These are phyloP conservation scores for Nitzschia putrida DNA, from an alignment of 108 stramenopile genomes.

Conservation along the genomic window DNA sequence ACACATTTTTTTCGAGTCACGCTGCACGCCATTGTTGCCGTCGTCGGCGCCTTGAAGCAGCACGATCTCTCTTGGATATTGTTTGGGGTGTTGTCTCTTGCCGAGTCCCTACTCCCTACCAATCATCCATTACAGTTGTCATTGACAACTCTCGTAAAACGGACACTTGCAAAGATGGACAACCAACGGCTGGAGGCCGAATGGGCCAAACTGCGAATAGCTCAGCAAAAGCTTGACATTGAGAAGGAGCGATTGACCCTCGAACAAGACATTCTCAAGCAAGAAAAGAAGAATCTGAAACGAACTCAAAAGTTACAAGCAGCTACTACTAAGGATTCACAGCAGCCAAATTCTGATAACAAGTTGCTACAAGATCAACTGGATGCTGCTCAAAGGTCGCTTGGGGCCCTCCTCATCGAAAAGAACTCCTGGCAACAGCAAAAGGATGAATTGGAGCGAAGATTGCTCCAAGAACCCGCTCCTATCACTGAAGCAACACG, in stretches of 20 bases:
- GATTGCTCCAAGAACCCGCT: neutral
- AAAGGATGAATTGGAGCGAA: constrained; percentile 12
- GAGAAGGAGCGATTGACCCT: constrained; percentile 31
- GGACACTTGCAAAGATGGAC: no score
- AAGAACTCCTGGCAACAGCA: neutral
- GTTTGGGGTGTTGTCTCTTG: neutral
- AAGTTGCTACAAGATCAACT: constrained; percentile 12
- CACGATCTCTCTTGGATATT: no score
- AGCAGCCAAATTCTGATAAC: neutral
- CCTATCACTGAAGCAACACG: neutral
- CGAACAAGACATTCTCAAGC: constrained; percentile 34
- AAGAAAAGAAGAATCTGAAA: constrained; percentile 31
- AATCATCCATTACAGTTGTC: neutral
- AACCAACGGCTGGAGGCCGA: neutral
- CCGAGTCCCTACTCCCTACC: neutral
- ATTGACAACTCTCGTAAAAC: neutral
- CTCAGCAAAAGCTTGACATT: constrained; percentile 20
- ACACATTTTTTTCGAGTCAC: no score
- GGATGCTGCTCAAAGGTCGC: constrained; percentile 12
- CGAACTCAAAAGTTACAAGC: constrained; percentile 12
- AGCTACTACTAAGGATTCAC: constrained; percentile 1
- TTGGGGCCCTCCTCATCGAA: constrained; percentile 10
- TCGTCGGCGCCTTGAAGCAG: no score
- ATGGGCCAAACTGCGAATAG: constrained; percentile 23
- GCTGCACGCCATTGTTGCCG: no score